Percentiles rank a stretch among this genome's conserved stretches.
Evolutionary conservation across 2,329 filamentous ascomycete genomes (phyloP).

Genomic region (Metarhizium album): DNA sequence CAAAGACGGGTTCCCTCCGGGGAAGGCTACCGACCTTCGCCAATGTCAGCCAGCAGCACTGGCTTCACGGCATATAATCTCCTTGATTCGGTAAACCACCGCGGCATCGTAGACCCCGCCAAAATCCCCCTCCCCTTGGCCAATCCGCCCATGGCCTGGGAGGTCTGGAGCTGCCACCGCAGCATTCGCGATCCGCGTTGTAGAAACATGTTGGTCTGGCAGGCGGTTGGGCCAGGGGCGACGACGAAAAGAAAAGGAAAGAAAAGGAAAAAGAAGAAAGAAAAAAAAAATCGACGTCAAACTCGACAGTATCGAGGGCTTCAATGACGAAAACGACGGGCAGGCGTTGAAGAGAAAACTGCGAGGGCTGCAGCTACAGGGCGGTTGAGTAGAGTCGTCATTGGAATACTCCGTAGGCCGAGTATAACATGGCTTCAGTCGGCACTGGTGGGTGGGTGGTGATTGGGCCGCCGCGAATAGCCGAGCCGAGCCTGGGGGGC

Average conservation of each 20-base stretch:
- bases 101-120: constrained; percentile 19
- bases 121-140: constrained; percentile 19
- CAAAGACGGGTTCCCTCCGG: too few species aligned
- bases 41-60: constrained; percentile 75
- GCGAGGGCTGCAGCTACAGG: not conserved
- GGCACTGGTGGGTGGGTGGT: constrained; percentile 23
- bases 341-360: not conserved
- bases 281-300: not conserved
- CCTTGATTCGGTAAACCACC: constrained; percentile 41
- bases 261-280: too few species aligned
- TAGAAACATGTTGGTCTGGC: constrained; percentile 37
- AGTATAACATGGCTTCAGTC: constrained; percentile 18
- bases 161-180: constrained; percentile 39
- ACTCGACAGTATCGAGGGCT: not conserved
- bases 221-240: not conserved
- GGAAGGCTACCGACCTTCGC: constrained; percentile 66
- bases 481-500: constrained; percentile 17
- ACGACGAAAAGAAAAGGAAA: too few species aligned
- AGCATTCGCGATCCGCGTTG: constrained; percentile 39
- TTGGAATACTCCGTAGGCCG: constrained; percentile 3
- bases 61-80: constrained; percentile 56
- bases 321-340: not conserved
- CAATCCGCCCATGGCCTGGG: constrained; percentile 27
- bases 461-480: constrained; percentile 24
- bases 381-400: not conserved